A percentile compares a stretch with the other conserved stretches of the same genome.
phyloP scores from a whole-genome alignment of 1,284 basidiomycete genomes.

The Ceraceosorus bombacis region DNA sequence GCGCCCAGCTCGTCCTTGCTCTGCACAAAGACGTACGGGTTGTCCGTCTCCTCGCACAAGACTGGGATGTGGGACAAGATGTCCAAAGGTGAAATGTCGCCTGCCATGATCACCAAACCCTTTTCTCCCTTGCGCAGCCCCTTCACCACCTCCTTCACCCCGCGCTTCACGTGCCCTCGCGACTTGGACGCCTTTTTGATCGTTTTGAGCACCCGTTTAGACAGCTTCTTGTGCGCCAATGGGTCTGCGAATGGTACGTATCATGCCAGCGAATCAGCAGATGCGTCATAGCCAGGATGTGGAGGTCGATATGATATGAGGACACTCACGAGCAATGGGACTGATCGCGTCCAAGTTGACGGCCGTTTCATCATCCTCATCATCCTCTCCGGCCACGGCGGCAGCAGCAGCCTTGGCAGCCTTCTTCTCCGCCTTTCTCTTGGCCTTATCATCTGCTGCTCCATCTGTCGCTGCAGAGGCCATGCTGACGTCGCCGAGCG shows the following conservation, averaged over 20 bases:
- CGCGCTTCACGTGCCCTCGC: constrained; percentile 47
- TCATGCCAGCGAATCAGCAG: too few relatives aligned
- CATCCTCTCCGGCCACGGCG: constrained; percentile 13
- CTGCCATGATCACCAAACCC: constrained; percentile 76
- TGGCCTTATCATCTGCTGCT: constrained; percentile 21
- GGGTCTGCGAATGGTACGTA: constrained; percentile 19
- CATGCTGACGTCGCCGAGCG: background rate
- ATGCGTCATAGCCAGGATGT: background rate
- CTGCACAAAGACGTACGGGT: constrained; percentile 70
- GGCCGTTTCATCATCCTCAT: constrained; percentile 25
- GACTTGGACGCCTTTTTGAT: constrained; percentile 47
- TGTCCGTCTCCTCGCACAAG: constrained; percentile 84
- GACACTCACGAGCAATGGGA: constrained; percentile 32
- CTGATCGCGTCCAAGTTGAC: constrained; percentile 21
- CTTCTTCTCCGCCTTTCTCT: constrained; percentile 38
- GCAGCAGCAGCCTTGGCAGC: constrained; percentile 24
- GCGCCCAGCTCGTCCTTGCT: constrained; percentile 69
- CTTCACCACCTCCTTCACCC: constrained; percentile 48
- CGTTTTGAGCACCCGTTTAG: constrained; percentile 47
- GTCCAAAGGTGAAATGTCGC: constrained; percentile 95
- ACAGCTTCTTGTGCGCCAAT: constrained; percentile 36
- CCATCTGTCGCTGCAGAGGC: constrained; percentile 10
- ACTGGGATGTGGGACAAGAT: constrained; percentile 95
- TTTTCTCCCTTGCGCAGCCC: constrained; percentile 45
- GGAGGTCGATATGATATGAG: background rate